Evolutionary conservation across 1,284 basidiomycete species (phyloP).

Genomic region (Pseudozyma sp.): DNA sequence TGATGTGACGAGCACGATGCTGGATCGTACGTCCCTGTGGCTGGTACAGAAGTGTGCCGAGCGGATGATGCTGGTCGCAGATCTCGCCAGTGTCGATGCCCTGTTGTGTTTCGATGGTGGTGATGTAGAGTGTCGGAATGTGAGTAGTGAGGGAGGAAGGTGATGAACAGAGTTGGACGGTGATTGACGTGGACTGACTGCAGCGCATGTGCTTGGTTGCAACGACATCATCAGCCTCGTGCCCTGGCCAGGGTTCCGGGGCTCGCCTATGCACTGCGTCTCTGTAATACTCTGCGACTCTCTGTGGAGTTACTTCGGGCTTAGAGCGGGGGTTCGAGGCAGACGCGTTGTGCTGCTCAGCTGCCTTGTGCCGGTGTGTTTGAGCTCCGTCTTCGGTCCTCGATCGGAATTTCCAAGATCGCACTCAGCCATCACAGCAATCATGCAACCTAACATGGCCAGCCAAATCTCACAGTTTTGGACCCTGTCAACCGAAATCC

Average conservation of each 20-base stretch:
- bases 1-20: too few species aligned
- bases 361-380: constrained; percentile 2
- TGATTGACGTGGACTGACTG: neutral
- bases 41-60: too few species aligned
- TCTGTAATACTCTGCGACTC: neutral
- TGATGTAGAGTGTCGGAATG: too few species aligned
- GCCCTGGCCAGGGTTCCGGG: constrained; percentile 13
- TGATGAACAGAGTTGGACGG: neutral
- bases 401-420: constrained; percentile 26
- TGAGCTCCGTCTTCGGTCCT: constrained; percentile 16
- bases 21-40: too few species aligned
- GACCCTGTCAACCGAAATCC: constrained; percentile 34
- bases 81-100: neutral
- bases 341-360: constrained; percentile 4
- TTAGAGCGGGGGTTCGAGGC: neutral
- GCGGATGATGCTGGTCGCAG: neutral
- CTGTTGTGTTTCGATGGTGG: neutral
- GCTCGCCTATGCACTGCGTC: constrained; percentile 8
- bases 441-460: too few species aligned
- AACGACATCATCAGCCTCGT: constrained; percentile 1
- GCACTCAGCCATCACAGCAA: too few species aligned
- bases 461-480: neutral
- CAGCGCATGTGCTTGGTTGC: constrained; percentile 14
- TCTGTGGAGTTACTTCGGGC: constrained; percentile 25
- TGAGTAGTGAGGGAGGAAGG: constrained; percentile 1